Base-by-base conservation (phyloP, 768 basidiomycete genomes). In the Cubamyces sp. region DNA sequence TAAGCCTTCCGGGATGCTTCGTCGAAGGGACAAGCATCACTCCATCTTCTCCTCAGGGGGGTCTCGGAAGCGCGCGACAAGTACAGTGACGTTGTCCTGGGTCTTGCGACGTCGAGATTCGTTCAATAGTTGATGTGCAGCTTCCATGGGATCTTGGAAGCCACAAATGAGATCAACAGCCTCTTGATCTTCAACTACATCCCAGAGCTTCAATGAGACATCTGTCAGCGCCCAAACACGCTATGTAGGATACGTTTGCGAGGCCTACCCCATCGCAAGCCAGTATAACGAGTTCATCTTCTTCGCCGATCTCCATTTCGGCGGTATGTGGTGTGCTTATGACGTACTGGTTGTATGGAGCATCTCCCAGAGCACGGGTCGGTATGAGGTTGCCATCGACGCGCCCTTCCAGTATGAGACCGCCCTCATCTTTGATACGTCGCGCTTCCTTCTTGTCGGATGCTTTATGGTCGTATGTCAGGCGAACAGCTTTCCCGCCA, bases 381-480 rank as follows among this genome's bases (percentile, higher is more conserved):
- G 98, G 97, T 8, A 95, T 95, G 56, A 99, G 79, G 42, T 98
- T 94, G 63, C 96, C 97, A 68, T 99, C 98, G 39, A 99, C 97
- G 15, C 97, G 86, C 64, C 96, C 97, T 69, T 96, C 96, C 90
- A 98, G 87, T 19, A 99, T 96, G 71, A 98, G 98, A 1, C 97
- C 97, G 11, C 97, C 97, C 0, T 96, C 96, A 70, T 98, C 96
- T 45, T 84, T 94, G 73, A 99, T 98, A 18, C 97, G 85, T 76
- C 96, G 96, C n/a, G 95, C 96, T 76, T 99, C 97, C 74, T 96
- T 93, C 70, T 90, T 89, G 74, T 99, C 97, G 3, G 90, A 88
- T 25, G 96, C 97, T 74, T 98, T 98, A 80, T 99, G 97, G 73
- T 99, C 97, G 73, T 99, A 98, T n/a, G 97, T 98, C 71, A 99